Conservation (phyloP, 2,329 filamentous ascomycete species). For the Talaromyces sp. region DNA sequence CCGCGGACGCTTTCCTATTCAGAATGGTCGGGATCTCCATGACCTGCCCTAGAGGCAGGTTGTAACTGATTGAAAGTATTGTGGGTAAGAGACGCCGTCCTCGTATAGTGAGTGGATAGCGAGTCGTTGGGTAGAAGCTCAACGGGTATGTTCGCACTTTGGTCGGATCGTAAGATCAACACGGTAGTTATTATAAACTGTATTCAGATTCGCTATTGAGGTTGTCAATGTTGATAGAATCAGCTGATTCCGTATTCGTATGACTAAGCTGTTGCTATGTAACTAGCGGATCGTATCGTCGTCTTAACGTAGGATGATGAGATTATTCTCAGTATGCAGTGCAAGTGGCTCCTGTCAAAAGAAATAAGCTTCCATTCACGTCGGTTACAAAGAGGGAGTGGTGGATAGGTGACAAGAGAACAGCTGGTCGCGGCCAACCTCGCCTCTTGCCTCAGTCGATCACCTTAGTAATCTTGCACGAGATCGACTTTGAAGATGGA, state of each 20-base stretch:
- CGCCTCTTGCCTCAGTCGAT: neutral
- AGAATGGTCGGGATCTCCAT: conserved; percentile 55
- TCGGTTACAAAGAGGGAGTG: neutral
- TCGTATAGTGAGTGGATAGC: neutral
- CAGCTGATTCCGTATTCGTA: neutral
- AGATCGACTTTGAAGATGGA: neutral
- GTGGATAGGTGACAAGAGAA: neutral
- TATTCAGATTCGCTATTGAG: neutral
- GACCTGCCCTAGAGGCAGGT: conserved; percentile 34
- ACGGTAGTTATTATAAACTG: neutral
- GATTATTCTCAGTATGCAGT: neutral
- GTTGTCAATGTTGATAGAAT: neutral
- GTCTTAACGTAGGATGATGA: neutral
- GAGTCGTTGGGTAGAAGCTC: neutral
- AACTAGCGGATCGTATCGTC: neutral
- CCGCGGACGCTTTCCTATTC: conserved; percentile 48
- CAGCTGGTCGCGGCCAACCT: neutral
- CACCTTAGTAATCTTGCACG: neutral
- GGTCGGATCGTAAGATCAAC: neutral
- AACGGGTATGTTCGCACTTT: neutral
- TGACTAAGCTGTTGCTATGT: neutral
- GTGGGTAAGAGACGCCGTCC: neutral
- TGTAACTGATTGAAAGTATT: conserved; percentile 10
- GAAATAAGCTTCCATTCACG: neutral
- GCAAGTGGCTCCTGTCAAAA: neutral